Base-by-base conservation (phyloP, 2,329 filamentous ascomycete species). In the Fusarium guadeloupense region DNA sequence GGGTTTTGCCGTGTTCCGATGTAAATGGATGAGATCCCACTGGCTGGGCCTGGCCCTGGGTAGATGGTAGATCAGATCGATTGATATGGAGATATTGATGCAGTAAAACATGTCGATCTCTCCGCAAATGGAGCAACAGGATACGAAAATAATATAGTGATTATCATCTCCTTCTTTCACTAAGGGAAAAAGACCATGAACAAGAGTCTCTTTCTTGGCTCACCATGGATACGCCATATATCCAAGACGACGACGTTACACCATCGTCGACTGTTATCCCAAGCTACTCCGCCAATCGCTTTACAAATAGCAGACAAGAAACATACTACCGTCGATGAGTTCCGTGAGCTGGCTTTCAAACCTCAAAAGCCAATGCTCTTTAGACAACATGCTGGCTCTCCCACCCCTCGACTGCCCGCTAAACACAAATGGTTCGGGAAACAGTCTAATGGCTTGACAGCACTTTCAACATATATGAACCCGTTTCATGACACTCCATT, bases 391-490 rank as follows among this genome's bases (percentile, higher is more conserved):
- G 69, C 71, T 7, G 68, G 71, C 3, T 83, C 83, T 42, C 60
- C 71, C 3, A 52, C 66, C 1, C 20, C 43, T 10, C 35, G 63
- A 21, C 69, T 89, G 1, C 85, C 86, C 1, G 86, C 86, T 2
- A 74, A 80, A 17, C 68, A 68, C 5, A 84, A 83, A 61, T 91
- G 89, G 89, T 91, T 91, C 66, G 53, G 54, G 26, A 39, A 54
- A 17, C 41, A 59, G 7, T 26, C 41, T 10, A 21, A 52, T 55
- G 39, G 40, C 20, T 25, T 54, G 2, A 46, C 70, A 16, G 50
- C 53, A 9, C 35, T 76, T 3, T 71, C 69, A 9, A 16, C 63
- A 1, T 65, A 76, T 46, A 67, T 80, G 28, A 54, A 58, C 4
- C 58, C 68, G 12, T 76, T 75, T 44, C 55, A 70, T 17, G 56